These are phyloP conservation scores for Dictyophora rubrovolvata DNA, from an alignment of 768 basidiomycete species.

Conservation along the genomic window DNA sequence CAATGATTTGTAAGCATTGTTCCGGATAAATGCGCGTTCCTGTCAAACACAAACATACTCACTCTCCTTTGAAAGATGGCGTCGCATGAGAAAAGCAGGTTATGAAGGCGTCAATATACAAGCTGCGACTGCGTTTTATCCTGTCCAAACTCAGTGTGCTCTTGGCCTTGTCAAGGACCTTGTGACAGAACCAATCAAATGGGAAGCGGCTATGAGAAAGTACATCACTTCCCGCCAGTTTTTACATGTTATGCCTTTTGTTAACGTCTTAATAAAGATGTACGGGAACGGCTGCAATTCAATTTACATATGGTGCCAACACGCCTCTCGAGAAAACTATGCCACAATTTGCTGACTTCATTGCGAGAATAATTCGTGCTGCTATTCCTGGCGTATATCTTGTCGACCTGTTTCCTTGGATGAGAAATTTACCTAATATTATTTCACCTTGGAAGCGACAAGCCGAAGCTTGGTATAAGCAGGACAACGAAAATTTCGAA, in stretches of 20 bases:
- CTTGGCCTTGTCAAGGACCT: neutral
- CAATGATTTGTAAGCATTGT: neutral
- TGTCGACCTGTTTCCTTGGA: slow-evolving; percentile 28
- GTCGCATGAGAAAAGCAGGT: neutral
- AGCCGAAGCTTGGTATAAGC: slow-evolving; percentile 15
- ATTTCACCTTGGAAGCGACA: slow-evolving; percentile 23
- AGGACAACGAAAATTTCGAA: slow-evolving; percentile 19
- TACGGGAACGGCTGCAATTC: neutral
- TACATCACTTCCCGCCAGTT: neutral
- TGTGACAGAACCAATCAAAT: neutral
- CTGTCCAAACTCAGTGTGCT: neutral
- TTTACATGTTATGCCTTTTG: neutral
- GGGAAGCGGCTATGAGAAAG: neutral
- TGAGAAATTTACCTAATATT: slow-evolving; percentile 22
- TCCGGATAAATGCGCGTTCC: neutral
- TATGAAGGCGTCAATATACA: neutral
- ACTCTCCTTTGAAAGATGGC: neutral
- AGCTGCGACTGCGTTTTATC: neutral
- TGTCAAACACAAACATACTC: neutral
- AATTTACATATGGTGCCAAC: neutral
- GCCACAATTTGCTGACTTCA: slow-evolving; percentile 10
- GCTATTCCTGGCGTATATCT: slow-evolving; percentile 26
- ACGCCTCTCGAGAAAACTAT: neutral
- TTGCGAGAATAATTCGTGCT: slow-evolving; percentile 22
- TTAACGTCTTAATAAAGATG: neutral